phyloP scores from a whole-genome alignment of 305 asterid species.

The Fraxinus velutina region DNA sequence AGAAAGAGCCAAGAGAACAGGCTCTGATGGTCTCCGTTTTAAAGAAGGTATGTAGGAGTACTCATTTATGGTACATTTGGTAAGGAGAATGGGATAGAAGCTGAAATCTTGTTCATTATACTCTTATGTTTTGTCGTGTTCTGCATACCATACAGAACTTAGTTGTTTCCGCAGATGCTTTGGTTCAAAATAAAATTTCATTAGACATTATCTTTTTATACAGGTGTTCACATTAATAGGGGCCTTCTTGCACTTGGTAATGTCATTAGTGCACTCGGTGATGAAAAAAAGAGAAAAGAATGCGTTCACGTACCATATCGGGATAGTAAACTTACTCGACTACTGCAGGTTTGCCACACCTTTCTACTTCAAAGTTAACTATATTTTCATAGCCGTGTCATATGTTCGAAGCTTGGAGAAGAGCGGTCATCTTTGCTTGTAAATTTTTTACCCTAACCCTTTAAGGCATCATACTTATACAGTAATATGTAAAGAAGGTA shows the following conservation, averaged over 20 bases:
- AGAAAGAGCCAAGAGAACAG: constrained; percentile 98
- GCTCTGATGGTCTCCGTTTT: constrained; percentile 96
- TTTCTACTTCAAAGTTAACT: not conserved
- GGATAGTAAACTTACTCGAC: constrained; percentile 99
- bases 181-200: constrained; percentile 13
- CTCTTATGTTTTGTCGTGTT: not conserved
- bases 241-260: constrained; percentile 99
- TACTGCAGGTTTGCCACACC: constrained; percentile 67
- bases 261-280: constrained; percentile 98
- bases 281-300: constrained; percentile 94
- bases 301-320: constrained; percentile 94
- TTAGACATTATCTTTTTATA: constrained; percentile 15
- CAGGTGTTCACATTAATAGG: constrained; percentile 98
- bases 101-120: not conserved
- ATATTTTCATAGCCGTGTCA: not conserved
- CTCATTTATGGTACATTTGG: constrained; percentile 3
- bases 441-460: not conserved
- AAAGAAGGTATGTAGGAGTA: constrained; percentile 66
- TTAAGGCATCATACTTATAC: not conserved
- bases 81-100: not conserved
- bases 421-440: not conserved
- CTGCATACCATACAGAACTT: not conserved
- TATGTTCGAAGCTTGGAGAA: not conserved
- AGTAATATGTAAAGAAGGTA: not conserved
- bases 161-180: constrained; percentile 13